phyloP scores from a whole-genome alignment of 108 stramenopile species.

The Nannochloropsis salina region DNA sequence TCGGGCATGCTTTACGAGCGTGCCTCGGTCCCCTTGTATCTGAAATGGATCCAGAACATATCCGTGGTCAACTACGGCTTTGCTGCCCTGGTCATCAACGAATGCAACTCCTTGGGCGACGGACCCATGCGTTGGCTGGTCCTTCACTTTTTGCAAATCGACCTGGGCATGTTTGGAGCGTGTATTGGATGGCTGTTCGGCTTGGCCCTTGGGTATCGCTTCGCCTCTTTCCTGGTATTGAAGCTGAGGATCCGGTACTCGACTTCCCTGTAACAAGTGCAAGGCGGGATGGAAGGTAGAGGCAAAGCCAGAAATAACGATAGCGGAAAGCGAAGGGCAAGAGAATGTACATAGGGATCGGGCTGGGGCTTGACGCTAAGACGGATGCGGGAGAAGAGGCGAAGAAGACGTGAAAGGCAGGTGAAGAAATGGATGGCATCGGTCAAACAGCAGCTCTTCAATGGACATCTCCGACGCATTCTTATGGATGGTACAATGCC shows the following conservation, averaged over 20 bases:
- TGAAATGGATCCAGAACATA: background rate
- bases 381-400: background rate
- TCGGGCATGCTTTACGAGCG: background rate
- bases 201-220: background rate
- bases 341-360: background rate
- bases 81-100: constrained; percentile 17
- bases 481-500: background rate
- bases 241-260: background rate
- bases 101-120: constrained; percentile 11
- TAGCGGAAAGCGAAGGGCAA: background rate
- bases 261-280: background rate
- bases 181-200: background rate
- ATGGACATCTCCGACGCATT: too few species aligned
- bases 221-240: background rate
- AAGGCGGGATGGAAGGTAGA: background rate
- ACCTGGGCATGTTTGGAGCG: background rate
- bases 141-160: background rate
- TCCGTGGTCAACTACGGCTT: background rate
- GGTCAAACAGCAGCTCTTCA: too few species aligned
- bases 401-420: background rate
- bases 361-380: background rate
- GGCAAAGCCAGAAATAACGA: background rate
- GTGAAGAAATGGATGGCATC: too few species aligned
- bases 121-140: background rate
- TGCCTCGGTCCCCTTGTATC: background rate